phyloP scores from a whole-genome alignment of 2,329 filamentous ascomycete genomes.

The Colletotrichum sp. region DNA sequence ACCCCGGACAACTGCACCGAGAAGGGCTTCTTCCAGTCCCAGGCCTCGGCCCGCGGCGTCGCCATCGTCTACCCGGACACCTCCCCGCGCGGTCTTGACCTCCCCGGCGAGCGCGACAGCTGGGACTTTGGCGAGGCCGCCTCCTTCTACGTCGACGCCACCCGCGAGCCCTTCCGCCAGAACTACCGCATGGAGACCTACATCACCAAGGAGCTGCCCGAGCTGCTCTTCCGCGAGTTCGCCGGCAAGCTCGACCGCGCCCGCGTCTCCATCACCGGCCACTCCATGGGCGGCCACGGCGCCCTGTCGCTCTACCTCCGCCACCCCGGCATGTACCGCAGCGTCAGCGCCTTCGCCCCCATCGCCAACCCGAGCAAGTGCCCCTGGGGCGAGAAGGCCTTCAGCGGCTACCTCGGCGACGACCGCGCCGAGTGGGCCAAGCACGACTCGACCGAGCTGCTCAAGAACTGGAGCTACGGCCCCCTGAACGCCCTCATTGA shows the following conservation, averaged over 20 bases:
- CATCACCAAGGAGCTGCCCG: slow-evolving; percentile 86
- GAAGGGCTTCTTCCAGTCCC: slow-evolving; percentile 89
- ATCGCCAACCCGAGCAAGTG: slow-evolving; percentile 86
- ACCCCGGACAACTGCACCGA: slow-evolving; percentile 85
- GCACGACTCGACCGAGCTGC: slow-evolving; percentile 90
- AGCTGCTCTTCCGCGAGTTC: slow-evolving; percentile 74
- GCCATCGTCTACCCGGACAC: slow-evolving; percentile 97
- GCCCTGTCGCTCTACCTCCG: slow-evolving; percentile 91
- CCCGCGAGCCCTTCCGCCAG: slow-evolving; percentile 71
- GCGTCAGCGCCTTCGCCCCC: slow-evolving; percentile 88
- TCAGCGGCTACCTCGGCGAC: slow-evolving; percentile 85
- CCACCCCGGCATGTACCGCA: slow-evolving; percentile 88
- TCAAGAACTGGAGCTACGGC: slow-evolving; percentile 71
- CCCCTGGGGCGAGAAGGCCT: slow-evolving; percentile 96
- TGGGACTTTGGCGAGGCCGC: slow-evolving; percentile 94
- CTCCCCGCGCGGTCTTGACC: slow-evolving; percentile 81
- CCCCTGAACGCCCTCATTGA: slow-evolving; percentile 84
- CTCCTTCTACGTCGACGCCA: slow-evolving; percentile 94
- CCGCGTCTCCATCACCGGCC: slow-evolving; percentile 85
- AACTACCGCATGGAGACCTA: slow-evolving; percentile 97
- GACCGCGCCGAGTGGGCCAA: slow-evolving; percentile 80
- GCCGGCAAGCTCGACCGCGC: slow-evolving; percentile 68
- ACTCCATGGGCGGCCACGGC: slow-evolving; percentile 97
- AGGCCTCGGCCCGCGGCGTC: slow-evolving; percentile 79
- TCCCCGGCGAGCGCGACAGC: slow-evolving; percentile 82